Evolutionary conservation across 2,329 filamentous ascomycete species (phyloP).

Genomic region (Paecilomyces formosus): DNA sequence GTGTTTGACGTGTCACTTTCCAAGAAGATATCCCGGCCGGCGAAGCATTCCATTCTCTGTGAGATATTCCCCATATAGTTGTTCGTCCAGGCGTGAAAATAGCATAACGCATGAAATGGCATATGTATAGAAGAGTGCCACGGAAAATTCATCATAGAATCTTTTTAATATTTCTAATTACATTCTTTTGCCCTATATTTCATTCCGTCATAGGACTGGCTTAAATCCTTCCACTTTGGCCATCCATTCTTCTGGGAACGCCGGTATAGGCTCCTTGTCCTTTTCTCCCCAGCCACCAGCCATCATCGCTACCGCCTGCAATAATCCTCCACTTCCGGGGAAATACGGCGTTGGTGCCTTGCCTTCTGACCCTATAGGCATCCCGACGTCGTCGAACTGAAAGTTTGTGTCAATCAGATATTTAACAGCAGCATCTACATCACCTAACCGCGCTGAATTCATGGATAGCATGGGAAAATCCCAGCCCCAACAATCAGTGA

Average conservation of each 20-base stretch:
- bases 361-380: constrained; percentile 38
- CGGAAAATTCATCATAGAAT: not conserved
- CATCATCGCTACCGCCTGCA: constrained; percentile 51
- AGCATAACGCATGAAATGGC: not conserved
- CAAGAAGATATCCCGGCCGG: not conserved
- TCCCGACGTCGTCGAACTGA: constrained; percentile 50
- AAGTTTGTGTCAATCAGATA: constrained; percentile 45
- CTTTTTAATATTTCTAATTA: not conserved
- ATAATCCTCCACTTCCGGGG: constrained; percentile 42
- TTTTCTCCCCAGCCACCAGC: constrained; percentile 50
- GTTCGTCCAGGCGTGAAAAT: not conserved
- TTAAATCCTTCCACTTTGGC: constrained; percentile 43
- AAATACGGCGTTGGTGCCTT: constrained; percentile 53
- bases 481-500: constrained; percentile 40
- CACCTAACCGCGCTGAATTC: constrained; percentile 36
- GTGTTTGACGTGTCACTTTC: not conserved
- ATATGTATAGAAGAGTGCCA: not conserved
- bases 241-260: constrained; percentile 43
- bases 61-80: not conserved
- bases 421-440: constrained; percentile 33
- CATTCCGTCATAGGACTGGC: not conserved
- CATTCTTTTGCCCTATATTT: not conserved
- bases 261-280: constrained; percentile 24
- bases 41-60: not conserved
- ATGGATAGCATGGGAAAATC: constrained; percentile 42